Percentiles rank a stretch among this genome's conserved stretches.
Evolutionary conservation across 495 filamentous ascomycete genomes (phyloP).

Genomic region (Aspergillus steynii): DNA sequence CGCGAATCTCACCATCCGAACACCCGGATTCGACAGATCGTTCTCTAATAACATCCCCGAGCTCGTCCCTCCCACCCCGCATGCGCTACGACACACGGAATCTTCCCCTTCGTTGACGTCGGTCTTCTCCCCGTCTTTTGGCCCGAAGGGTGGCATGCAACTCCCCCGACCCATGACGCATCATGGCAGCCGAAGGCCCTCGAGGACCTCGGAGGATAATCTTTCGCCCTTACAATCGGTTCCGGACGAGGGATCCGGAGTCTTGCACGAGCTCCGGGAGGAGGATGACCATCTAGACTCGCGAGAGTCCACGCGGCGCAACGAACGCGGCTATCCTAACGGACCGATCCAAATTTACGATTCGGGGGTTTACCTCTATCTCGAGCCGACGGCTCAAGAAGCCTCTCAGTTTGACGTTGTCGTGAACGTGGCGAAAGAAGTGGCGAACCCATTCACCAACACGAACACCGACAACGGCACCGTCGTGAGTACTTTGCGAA

Average conservation of each 20-base stretch:
- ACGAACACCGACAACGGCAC: constrained; percentile 35
- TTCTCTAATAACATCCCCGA: constrained; percentile 38
- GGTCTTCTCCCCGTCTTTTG: constrained; percentile 58
- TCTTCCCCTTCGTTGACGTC: constrained; percentile 64
- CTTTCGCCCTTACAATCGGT: constrained; percentile 30
- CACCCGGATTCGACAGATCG: constrained; percentile 53
- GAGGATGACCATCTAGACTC: constrained; percentile 78
- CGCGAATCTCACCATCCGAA: constrained; percentile 71
- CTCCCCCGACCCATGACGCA: constrained; percentile 53
- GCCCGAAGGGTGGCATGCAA: constrained; percentile 64
- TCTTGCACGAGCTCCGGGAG: constrained; percentile 56
- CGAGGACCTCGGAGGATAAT: constrained; percentile 28
- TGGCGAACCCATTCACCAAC: constrained; percentile 76
- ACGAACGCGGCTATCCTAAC: constrained; percentile 82
- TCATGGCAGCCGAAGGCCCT: constrained; percentile 29
- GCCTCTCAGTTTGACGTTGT: constrained; percentile 87
- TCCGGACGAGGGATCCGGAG: constrained; percentile 27
- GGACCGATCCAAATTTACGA: constrained; percentile 92
- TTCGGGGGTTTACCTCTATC: constrained; percentile 86
- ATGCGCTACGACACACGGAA: constrained; percentile 63
- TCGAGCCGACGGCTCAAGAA: constrained; percentile 85
- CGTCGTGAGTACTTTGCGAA: constrained; percentile 46
- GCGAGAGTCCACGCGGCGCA: constrained; percentile 61
- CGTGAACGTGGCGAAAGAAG: constrained; percentile 94
- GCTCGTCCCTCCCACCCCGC: constrained; percentile 52